Evolutionary conservation across 805 yeast genomes (phyloP), one percentile per base, ranked within the genome.

Genomic region (Wickerhamomyces queroliae): DNA sequence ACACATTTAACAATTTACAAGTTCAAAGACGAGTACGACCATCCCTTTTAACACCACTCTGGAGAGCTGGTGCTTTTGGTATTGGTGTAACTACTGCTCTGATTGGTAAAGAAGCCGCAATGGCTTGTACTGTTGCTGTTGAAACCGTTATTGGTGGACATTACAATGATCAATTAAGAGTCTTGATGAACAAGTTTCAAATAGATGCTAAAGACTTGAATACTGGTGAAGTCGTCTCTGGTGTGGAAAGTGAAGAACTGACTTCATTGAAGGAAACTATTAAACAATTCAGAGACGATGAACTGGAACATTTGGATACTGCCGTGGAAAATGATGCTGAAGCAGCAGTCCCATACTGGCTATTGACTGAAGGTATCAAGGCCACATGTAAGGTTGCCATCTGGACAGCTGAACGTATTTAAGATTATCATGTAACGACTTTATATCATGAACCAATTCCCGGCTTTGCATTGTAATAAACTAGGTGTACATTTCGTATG

Each of bases 121-220:
- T 93, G 99, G 98, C 99, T 1, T 93, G 99, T 59, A 93, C 99
- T 0, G 98, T 90, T 44, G 98, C 98, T 0, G 98, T 93, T 2
- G 99, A 93, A 62, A 93, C 99, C 0, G 98, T 93, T 6, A 93
- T 93, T 59, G 99, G 99, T 2, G 85, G 86, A 2, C 99, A 93
- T 59, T 93, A 93, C 63, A 93, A 93, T 58, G 81, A 80, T 45
- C 99, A 93, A 60, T 67, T 93, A 48, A 70, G 99, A 38, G 77
- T 80, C 30, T 67, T 93, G 40, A 73, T 76, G 61, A 81, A 78
- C 47, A 83, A 82, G 44, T 86, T 72, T 54, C 72, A 76, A 15
- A 67, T 76, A 22, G 58, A 66, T 15, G 61, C 61, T 18, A 58
- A 58, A 17, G 59, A 61, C 10, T 61, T 61, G 19, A 44, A 46